Percentiles rank a stretch among this genome's conserved stretches.
Conservation (phyloP, 169 alveolate genomes). For the Amoebophrya sp. region DNA sequence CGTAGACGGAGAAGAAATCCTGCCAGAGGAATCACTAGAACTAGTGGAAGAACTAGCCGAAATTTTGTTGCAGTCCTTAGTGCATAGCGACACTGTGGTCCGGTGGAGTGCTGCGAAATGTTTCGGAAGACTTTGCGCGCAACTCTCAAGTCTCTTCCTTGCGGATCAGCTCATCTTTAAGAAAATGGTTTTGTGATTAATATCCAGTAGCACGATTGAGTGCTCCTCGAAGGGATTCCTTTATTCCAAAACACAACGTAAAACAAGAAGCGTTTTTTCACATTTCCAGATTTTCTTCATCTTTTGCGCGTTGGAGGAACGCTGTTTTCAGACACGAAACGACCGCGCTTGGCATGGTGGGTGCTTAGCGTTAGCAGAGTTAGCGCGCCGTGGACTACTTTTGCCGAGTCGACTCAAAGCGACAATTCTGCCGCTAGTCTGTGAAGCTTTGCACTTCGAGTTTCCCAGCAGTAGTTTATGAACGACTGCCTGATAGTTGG, state of each 20-base stretch:
- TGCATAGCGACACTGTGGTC: not conserved
- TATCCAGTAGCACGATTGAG: no score
- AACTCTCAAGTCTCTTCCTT: not conserved
- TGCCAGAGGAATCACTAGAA: not conserved
- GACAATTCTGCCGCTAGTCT: not conserved
- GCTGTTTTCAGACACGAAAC: not conserved
- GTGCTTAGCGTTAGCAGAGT: not conserved
- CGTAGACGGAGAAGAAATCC: not conserved
- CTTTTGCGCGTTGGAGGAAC: not conserved
- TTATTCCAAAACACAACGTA: no score
- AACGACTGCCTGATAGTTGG: no score
- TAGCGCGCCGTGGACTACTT: not conserved
- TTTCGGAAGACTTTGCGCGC: not conserved
- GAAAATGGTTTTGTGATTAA: no score
- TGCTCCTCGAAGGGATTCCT: no score
- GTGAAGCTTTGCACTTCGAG: not conserved
- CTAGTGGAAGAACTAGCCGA: not conserved
- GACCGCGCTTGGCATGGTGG: constrained; percentile 22
- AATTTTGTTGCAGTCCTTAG: not conserved
- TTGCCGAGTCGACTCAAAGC: not conserved
- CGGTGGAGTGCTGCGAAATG: not conserved
- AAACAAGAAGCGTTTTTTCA: no score
- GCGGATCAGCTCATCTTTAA: not conserved
- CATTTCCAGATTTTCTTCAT: no score
- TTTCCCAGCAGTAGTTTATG: not conserved